Evolutionary conservation across 2,329 filamentous ascomycete species (phyloP), one percentile per base, ranked within the genome.

Genomic region (Penicillium rolfsii): DNA sequence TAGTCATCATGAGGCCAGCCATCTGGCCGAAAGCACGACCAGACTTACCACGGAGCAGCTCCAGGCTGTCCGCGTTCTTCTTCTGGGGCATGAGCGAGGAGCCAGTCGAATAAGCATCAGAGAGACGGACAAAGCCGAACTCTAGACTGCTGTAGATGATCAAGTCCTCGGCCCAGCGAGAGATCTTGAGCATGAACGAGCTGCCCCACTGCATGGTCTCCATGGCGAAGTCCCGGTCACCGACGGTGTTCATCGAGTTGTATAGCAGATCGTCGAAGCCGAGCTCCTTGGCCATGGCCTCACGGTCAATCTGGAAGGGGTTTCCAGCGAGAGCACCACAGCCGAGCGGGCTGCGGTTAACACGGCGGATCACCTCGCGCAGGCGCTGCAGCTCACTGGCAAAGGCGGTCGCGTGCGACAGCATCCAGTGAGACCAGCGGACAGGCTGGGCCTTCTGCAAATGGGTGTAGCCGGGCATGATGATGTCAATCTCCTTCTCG

Each of bases 381-480:
- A 96, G 82, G 55, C 91, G 86, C 80, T 95, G 85, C 36, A 96
- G 85, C 76, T 96, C 92, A 40, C 82, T 82, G 14, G 85, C 81
- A 72, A 96, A 94, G 35, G 86, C 85, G 53, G 86, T 85, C 54
- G 85, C 91, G 73, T 93, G 89, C 52, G 88, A 89, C 65, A 96
- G 79, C 73, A 96, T 82, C 89, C 89, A 94, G 72, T 95, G 91
- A 58, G 84, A 87, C 89, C 89, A 96, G 63, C 90, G 83, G 67
- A 96, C 87, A 1, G 91, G 91, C 91, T 80, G 85, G 3, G 91
- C 91, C 56, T 91, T 88, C 79, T 96, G 92, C 38, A 95, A 80
- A 77, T 96, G 92, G 14, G 91, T 96, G 79, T 96, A 96, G 2
- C 91, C 91, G 1, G 92, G 92, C 90, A 96, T 95, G 71, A 96